phyloP scores from a whole-genome alignment of 2,329 filamentous ascomycete genomes.

The Rhytidhysteron rufulum region DNA sequence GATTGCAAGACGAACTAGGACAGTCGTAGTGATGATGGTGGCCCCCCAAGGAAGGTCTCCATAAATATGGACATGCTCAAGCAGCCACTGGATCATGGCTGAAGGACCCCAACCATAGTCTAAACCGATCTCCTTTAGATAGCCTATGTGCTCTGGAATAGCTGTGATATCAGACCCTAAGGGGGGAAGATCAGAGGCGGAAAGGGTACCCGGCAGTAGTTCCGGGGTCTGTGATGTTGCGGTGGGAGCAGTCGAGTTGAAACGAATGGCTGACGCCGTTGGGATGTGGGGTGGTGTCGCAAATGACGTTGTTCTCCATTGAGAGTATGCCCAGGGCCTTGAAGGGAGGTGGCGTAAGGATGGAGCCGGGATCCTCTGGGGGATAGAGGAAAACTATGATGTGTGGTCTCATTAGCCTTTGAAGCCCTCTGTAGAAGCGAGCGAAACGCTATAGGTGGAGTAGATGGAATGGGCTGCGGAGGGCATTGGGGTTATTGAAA shows the following conservation, averaged over 20 bases:
- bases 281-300: conserved; percentile 14
- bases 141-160: conserved; percentile 75
- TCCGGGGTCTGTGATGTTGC: conserved; percentile 5
- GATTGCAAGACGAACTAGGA: conserved; percentile 62
- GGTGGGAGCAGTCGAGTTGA: conserved; percentile 22
- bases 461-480: no score
- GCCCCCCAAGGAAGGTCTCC: conserved; percentile 77
- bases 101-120: conserved; percentile 85
- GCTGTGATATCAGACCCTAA: conserved; percentile 37
- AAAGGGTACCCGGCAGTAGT: conserved; percentile 5
- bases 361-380: conserved; percentile 15
- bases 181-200: background rate
- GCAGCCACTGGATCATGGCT: conserved; percentile 64
- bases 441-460: no score
- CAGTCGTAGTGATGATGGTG: conserved; percentile 63
- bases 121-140: conserved; percentile 75
- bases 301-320: conserved; percentile 22
- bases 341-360: conserved; percentile 6
- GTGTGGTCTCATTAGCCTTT: no score
- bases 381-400: conserved; percentile 31
- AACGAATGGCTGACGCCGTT: conserved; percentile 19
- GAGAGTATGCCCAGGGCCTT: conserved; percentile 20
- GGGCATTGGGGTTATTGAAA: no score
- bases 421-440: no score
- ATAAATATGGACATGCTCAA: conserved; percentile 81